Evolutionary conservation across 2,329 filamentous ascomycete genomes (phyloP).

Genomic region (Aspergillus ustus): DNA sequence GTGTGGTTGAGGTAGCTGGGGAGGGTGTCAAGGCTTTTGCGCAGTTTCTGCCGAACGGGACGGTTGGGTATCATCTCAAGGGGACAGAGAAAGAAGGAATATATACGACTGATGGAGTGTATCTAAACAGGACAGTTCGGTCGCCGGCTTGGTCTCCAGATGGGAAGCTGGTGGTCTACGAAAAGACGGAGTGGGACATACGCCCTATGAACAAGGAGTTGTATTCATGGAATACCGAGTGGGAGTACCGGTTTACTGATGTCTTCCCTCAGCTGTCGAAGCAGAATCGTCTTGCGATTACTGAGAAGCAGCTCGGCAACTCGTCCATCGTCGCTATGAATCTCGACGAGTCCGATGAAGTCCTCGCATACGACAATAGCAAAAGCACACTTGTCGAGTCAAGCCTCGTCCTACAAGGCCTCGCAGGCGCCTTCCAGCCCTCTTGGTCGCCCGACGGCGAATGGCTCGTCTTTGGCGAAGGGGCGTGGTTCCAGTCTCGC

Average conservation of each 20-base stretch:
- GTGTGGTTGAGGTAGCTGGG: conserved; percentile 34
- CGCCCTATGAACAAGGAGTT: conserved; percentile 43
- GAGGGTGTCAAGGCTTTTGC: conserved; percentile 38
- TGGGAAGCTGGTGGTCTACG: conserved; percentile 31
- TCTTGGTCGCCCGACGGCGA: conserved; percentile 44
- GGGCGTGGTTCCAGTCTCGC: conserved; percentile 47
- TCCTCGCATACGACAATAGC: conserved; percentile 34
- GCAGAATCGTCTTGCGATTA: conserved; percentile 37
- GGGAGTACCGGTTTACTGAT: conserved; percentile 51
- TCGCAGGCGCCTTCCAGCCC: conserved; percentile 48
- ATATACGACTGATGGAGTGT: conserved; percentile 30
- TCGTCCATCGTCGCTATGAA: conserved; percentile 42
- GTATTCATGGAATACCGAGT: conserved; percentile 47
- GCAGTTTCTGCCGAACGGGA: conserved; percentile 37
- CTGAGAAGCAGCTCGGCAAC: conserved; percentile 48
- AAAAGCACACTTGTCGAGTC: conserved; percentile 20
- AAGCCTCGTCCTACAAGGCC: conserved; percentile 30
- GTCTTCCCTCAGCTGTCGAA: conserved; percentile 45
- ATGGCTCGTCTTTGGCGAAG: conserved; percentile 46
- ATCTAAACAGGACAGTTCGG: conserved; percentile 19
- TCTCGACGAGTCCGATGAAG: conserved; percentile 32
- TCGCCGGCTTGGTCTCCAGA: conserved; percentile 42
- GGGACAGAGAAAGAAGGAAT: conserved; percentile 32
- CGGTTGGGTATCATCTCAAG: conserved; percentile 30
- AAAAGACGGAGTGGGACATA: conserved; percentile 31